Conservation (phyloP, 2,329 filamentous ascomycete genomes). For the Scorias spongiosa region DNA sequence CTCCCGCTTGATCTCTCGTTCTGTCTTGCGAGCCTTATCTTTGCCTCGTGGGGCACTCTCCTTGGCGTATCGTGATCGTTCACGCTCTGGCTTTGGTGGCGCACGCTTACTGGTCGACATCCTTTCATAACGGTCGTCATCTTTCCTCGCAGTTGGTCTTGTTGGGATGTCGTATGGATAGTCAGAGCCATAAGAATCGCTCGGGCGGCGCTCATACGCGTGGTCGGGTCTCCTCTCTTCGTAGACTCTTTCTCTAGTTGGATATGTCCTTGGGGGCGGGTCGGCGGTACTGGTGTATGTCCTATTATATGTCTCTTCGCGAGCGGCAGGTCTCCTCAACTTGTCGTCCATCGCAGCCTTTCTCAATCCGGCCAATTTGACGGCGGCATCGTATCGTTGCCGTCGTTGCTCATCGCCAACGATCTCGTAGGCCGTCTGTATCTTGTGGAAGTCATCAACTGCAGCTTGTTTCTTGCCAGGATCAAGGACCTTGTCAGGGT, state of each 20-base stretch:
- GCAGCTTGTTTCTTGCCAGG: slow-evolving; percentile 60
- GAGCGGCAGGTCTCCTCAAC: slow-evolving; percentile 1
- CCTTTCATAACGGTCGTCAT: slow-evolving; percentile 23
- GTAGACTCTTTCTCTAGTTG: slow-evolving; percentile 6
- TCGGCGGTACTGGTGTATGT: background rate
- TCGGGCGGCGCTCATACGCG: slow-evolving; percentile 10
- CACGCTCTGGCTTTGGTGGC: slow-evolving; percentile 6
- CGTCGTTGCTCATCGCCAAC: slow-evolving; percentile 64
- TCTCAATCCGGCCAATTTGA: slow-evolving; percentile 50
- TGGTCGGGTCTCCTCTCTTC: slow-evolving; percentile 19
- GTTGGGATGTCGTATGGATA: slow-evolving; percentile 17
- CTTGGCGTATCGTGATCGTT: slow-evolving; percentile 1
- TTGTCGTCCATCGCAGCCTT: slow-evolving; percentile 35
- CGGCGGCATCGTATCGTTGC: slow-evolving; percentile 61
- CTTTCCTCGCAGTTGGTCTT: slow-evolving; percentile 22
- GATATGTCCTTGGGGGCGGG: background rate
- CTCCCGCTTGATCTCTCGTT: slow-evolving; percentile 2
- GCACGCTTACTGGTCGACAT: background rate
- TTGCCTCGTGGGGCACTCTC: slow-evolving; percentile 1
- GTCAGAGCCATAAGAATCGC: slow-evolving; percentile 6
- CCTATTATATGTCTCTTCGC: background rate
- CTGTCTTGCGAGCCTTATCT: slow-evolving; percentile 1
- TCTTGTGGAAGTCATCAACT: slow-evolving; percentile 76
- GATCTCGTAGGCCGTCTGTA: slow-evolving; percentile 86
- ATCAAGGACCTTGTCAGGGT: slow-evolving; percentile 53